A percentile compares a stretch with the other conserved stretches of the same genome.
Evolutionary conservation across 148 eudicot species (phyloP).

Genomic region (Pharnaceum exiguum): DNA sequence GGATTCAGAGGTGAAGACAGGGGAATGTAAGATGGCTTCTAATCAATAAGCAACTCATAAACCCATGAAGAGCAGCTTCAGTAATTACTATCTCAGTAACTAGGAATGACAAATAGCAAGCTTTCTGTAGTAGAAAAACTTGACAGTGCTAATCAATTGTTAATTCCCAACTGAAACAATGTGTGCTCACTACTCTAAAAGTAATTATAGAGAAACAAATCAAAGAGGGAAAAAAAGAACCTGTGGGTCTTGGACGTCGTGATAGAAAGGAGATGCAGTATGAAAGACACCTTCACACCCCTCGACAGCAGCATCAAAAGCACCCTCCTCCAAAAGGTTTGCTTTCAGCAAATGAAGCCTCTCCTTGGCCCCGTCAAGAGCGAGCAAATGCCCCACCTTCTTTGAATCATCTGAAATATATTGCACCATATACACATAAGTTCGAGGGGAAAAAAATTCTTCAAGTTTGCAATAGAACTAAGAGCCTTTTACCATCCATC

Average conservation of each 20-base stretch:
- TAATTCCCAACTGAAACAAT: neutral
- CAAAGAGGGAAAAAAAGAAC: constrained; percentile 8
- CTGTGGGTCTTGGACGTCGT: constrained; percentile 39
- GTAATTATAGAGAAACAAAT: neutral
- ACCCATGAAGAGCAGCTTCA: too few relatives aligned
- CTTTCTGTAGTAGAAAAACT: too few relatives aligned
- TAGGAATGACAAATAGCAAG: too few relatives aligned
- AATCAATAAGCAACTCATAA: too few relatives aligned
- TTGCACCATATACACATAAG: neutral
- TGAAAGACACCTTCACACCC: constrained; percentile 58
- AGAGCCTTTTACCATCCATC: too few relatives aligned
- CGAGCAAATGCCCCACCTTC: constrained; percentile 43
- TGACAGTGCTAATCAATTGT: too few relatives aligned
- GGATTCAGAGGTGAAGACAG: too few relatives aligned
- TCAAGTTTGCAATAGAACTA: too few relatives aligned
- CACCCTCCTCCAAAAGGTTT: constrained; percentile 45
- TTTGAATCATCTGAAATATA: constrained; percentile 35
- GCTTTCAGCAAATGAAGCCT: constrained; percentile 45
- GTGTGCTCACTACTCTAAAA: neutral
- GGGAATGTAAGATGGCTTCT: too few relatives aligned
- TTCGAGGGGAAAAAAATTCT: neutral
- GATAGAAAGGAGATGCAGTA: constrained; percentile 44
- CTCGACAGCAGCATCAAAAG: constrained; percentile 43
- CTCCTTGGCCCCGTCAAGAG: constrained; percentile 54
- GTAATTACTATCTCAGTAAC: too few relatives aligned